These are phyloP conservation scores for Leccinellum albellum DNA, from an alignment of 768 basidiomycete species.

Conservation along the genomic window DNA sequence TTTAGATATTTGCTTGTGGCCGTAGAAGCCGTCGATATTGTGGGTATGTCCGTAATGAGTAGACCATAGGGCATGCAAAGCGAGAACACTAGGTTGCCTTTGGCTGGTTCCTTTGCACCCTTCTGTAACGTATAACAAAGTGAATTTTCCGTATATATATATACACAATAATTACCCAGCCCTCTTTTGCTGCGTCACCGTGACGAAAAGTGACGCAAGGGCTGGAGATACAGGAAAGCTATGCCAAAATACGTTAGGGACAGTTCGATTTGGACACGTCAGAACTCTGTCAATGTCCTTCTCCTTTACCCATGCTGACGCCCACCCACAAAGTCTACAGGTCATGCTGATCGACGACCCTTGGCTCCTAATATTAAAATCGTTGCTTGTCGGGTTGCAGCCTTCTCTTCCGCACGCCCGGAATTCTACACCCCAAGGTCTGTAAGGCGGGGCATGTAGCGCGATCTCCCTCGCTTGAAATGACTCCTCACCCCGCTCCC, in stretches of 20 bases:
- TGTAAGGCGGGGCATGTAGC: not conserved
- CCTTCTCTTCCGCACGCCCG: not conserved
- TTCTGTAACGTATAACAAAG: too few relatives aligned
- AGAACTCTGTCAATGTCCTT: not conserved
- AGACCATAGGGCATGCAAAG: too few relatives aligned
- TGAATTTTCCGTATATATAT: too few relatives aligned
- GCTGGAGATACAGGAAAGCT: not conserved
- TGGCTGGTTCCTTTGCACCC: too few relatives aligned
- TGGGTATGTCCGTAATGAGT: too few relatives aligned
- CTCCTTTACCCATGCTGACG: not conserved
- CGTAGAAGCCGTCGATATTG: too few relatives aligned
- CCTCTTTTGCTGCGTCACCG: not conserved
- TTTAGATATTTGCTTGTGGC: too few relatives aligned
- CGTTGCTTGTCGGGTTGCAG: not conserved
- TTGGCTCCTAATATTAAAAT: not conserved
- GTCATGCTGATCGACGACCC: not conserved
- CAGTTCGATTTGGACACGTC: too few relatives aligned
- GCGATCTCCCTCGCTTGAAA: not conserved
- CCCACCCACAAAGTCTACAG: not conserved
- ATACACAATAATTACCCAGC: too few relatives aligned
- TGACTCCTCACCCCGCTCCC: too few relatives aligned
- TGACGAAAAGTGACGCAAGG: not conserved
- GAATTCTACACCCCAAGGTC: not conserved
- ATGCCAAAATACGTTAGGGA: not conserved
- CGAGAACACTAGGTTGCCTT: too few relatives aligned